Evolutionary conservation across 2,329 filamentous ascomycete species (phyloP).

Genomic region (Sporothrix curviconia): DNA sequence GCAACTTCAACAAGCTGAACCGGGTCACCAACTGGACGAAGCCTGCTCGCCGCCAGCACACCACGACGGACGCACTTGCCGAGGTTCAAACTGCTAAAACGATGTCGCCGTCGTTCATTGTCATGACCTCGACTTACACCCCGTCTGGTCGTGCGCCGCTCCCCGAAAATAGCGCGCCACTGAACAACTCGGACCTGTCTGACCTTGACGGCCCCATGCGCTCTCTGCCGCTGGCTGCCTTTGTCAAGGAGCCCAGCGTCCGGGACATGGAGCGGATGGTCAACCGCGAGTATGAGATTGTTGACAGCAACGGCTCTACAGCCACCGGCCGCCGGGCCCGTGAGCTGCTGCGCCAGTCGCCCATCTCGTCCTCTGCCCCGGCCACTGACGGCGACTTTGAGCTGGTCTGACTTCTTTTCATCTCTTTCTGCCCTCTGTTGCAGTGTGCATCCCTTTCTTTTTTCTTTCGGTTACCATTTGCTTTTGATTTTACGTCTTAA

Average conservation of each 20-base stretch:
- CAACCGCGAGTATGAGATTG: constrained; percentile 41
- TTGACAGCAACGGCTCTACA: constrained; percentile 39
- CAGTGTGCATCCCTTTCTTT: neutral
- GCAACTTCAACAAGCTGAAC: too few relatives aligned
- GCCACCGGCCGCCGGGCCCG: constrained; percentile 39
- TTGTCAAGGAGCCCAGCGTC: constrained; percentile 28
- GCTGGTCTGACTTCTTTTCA: constrained; percentile 14
- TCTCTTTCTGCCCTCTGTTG: neutral
- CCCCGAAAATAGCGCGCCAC: too few relatives aligned
- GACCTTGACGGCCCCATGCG: constrained; percentile 32
- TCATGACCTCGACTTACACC: too few relatives aligned
- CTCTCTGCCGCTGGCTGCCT: constrained; percentile 33
- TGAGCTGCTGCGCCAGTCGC: constrained; percentile 33
- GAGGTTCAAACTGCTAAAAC: too few relatives aligned
- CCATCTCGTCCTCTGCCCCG: constrained; percentile 6
- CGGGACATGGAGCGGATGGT: constrained; percentile 37
- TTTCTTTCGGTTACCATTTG: neutral
- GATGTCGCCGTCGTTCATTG: too few relatives aligned
- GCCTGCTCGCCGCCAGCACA: too few relatives aligned
- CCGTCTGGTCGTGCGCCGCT: too few relatives aligned
- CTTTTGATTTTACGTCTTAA: too few relatives aligned
- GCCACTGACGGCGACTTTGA: constrained; percentile 22
- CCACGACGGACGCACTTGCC: too few relatives aligned
- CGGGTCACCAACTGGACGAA: too few relatives aligned
- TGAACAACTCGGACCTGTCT: too few relatives aligned